Conservation (phyloP, 2,329 filamentous ascomycete species). For the Harringtonia aguacate region DNA sequence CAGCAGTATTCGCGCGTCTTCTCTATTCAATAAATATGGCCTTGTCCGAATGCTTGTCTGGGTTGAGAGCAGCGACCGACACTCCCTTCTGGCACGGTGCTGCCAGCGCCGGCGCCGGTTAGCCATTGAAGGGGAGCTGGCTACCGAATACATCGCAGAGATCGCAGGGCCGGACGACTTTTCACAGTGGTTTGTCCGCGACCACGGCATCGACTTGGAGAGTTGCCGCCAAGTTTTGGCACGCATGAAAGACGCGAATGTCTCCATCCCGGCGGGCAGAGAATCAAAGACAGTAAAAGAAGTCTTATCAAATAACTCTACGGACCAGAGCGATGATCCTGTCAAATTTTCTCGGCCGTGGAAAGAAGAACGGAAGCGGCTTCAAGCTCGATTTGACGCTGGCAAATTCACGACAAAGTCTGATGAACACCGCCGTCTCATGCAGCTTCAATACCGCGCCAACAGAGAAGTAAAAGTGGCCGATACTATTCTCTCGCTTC, state of each 20-base stretch:
- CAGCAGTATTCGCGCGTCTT: constrained; percentile 42
- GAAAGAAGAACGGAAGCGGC: constrained; percentile 28
- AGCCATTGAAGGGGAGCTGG: constrained; percentile 48
- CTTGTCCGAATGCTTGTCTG: constrained; percentile 71
- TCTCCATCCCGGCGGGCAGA: constrained; percentile 34
- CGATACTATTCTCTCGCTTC: constrained; percentile 14
- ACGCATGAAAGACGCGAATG: constrained; percentile 33
- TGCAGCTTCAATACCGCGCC: constrained; percentile 8
- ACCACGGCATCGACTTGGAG: constrained; percentile 35
- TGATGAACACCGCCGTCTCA: constrained; percentile 3
- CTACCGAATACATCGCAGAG: constrained; percentile 48
- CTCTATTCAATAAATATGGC: constrained; percentile 64
- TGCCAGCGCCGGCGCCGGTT: constrained; percentile 44
- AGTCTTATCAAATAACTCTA: background rate
- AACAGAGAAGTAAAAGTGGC: constrained; percentile 10
- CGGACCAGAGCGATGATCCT: background rate
- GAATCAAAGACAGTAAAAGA: constrained; percentile 20
- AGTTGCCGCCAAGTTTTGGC: constrained; percentile 27
- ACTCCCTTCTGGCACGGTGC: constrained; percentile 47
- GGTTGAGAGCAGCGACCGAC: constrained; percentile 50
- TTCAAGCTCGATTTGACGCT: constrained; percentile 19
- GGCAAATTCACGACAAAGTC: constrained; percentile 6
- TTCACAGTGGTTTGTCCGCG: constrained; percentile 24
- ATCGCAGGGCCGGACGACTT: constrained; percentile 24
- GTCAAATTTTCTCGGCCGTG: constrained; percentile 25